These are phyloP conservation scores for Arthroderma sp. DNA, from an alignment of 2,329 filamentous ascomycete genomes.

Conservation along the genomic window DNA sequence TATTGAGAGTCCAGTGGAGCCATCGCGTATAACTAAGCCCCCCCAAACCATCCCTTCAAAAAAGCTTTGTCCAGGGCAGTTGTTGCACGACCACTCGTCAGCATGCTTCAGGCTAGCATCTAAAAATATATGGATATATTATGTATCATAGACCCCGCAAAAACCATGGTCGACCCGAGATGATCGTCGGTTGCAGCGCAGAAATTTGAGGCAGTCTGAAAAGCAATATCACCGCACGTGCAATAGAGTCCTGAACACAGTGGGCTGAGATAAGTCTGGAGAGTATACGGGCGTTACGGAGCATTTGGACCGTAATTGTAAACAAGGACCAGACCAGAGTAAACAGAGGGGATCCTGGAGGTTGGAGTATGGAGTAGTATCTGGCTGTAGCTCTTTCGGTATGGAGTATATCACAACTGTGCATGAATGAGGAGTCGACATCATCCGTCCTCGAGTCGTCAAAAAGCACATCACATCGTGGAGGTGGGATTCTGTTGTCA, in stretches of 20 bases:
- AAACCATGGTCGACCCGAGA: not conserved
- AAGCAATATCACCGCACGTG: slow-evolving; percentile 5
- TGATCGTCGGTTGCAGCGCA: slow-evolving; percentile 3
- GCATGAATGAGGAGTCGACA: no score
- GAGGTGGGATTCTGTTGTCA: not conserved
- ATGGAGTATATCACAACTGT: no score
- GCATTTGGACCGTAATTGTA: not conserved
- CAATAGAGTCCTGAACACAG: not conserved
- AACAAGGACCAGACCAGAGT: not conserved
- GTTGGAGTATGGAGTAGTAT: not conserved
- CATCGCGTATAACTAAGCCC: not conserved
- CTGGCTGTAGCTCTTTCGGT: not conserved
- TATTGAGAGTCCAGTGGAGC: not conserved
- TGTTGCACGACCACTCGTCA: not conserved
- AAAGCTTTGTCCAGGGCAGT: not conserved
- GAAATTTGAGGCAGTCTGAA: not conserved
- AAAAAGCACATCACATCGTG: no score
- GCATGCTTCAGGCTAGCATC: not conserved
- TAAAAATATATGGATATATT: not conserved
- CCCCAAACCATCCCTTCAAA: not conserved
- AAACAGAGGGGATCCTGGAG: not conserved
- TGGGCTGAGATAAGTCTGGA: not conserved
- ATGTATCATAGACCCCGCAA: slow-evolving; percentile 1
- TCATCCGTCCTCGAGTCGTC: no score
- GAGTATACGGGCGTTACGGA: not conserved